Conservation (phyloP, 257 asterid genomes). For the Ehretia macrophylla region DNA sequence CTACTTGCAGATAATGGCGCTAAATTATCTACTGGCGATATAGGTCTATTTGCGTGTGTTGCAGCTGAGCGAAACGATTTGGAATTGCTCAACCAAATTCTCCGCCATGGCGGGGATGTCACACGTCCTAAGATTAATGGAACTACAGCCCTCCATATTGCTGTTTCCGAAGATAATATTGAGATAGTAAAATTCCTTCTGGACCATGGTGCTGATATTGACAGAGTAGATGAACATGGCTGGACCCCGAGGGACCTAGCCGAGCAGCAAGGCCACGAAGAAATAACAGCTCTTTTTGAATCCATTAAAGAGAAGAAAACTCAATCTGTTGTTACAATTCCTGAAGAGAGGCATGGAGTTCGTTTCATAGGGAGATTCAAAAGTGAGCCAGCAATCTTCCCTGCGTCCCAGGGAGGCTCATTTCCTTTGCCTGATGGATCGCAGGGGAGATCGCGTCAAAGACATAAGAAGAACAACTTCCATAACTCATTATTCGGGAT, state of each 20-base stretch:
- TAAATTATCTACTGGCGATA: conserved; percentile 28
- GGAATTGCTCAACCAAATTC: conserved; percentile 41
- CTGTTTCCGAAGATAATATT: conserved; percentile 43
- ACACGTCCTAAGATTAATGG: conserved; percentile 27
- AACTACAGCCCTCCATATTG: conserved; percentile 38
- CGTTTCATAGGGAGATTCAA: conserved; percentile 42
- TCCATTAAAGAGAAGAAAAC: conserved; percentile 14
- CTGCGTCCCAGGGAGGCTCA: conserved; percentile 3
- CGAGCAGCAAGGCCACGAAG: conserved; percentile 58
- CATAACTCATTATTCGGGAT: conserved; percentile 77
- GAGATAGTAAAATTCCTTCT: conserved; percentile 47
- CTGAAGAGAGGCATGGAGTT: conserved; percentile 27
- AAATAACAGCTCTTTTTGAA: conserved; percentile 33
- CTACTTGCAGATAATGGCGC: conserved; percentile 44
- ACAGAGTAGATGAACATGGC: conserved; percentile 29
- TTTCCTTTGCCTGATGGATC: conserved; percentile 33
- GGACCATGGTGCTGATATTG: conserved; percentile 39
- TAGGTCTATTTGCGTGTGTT: conserved; percentile 33
- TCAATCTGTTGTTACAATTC: conserved; percentile 6
- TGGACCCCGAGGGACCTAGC: conserved; percentile 50
- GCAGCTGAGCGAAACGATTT: conserved; percentile 46
- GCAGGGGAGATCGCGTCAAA: conserved; percentile 44
- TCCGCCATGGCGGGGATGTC: conserved; percentile 39
- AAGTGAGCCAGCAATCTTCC: conserved; percentile 37
- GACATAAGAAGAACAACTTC: conserved; percentile 50